Evolutionary conservation across 192 early-diverging fungal species (phyloP).

Genomic region (Linnemannia schmuckeri): DNA sequence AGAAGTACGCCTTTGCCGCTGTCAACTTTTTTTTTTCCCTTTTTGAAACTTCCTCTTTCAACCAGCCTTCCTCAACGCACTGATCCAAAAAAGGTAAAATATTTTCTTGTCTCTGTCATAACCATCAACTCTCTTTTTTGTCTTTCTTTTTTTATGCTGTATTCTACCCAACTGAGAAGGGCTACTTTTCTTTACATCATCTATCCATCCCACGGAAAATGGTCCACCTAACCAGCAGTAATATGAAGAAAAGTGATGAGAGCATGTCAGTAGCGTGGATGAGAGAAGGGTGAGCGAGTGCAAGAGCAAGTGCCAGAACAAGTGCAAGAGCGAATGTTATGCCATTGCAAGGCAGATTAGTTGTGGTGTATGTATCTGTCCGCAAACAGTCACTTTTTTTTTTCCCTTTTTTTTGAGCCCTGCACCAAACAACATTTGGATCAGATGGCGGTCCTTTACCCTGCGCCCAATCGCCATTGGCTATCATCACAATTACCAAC

Average conservation of each 20-base stretch:
- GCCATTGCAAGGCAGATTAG: background rate
- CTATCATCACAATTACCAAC: background rate
- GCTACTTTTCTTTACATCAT: background rate
- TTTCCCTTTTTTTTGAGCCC: background rate
- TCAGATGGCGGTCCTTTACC: background rate
- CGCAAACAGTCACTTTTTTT: slow-evolving; percentile 4
- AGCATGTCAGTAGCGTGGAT: background rate
- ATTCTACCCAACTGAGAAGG: too few species aligned
- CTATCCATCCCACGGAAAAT: background rate
- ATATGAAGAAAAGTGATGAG: background rate
- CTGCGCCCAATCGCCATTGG: background rate
- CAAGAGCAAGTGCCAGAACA: background rate
- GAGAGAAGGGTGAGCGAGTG: background rate
- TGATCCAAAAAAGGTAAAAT: background rate
- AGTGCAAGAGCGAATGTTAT: background rate
- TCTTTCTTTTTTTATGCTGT: background rate
- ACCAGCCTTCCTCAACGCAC: background rate
- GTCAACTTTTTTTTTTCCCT: background rate
- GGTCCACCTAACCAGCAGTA: background rate
- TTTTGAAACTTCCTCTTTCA: slow-evolving; percentile 5
- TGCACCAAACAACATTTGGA: background rate
- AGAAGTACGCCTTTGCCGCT: background rate
- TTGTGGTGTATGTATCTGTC: too few species aligned
- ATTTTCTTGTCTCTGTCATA: background rate
- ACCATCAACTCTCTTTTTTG: background rate